Conservation (phyloP, 495 filamentous ascomycete genomes). For the Trichoderma reesei region DNA sequence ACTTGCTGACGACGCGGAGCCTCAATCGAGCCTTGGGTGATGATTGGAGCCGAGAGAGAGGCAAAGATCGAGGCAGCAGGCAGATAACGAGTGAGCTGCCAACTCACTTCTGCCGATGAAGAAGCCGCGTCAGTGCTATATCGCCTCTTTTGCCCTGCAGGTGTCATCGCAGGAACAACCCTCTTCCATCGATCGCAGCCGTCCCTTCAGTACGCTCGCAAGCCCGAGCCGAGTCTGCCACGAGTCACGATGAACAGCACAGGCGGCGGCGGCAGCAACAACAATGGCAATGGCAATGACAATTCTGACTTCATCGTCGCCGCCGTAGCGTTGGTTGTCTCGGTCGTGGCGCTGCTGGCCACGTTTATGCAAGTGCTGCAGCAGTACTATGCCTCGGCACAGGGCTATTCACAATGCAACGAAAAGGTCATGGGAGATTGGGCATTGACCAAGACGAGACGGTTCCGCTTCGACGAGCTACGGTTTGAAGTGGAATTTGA, state of each 20-base stretch:
- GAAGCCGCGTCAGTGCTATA: neutral
- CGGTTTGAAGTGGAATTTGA: slow-evolving; percentile 42
- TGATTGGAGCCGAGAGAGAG: neutral
- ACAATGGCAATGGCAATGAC: neutral
- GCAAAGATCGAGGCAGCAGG: neutral
- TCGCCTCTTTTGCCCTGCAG: neutral
- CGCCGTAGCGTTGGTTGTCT: slow-evolving; percentile 24
- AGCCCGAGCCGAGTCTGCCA: neutral
- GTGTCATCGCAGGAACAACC: neutral
- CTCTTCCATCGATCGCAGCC: neutral
- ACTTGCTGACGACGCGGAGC: neutral
- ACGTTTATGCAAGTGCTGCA: slow-evolving; percentile 33
- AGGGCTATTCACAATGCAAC: slow-evolving; percentile 31
- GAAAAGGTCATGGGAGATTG: slow-evolving; percentile 37
- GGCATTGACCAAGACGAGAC: slow-evolving; percentile 31
- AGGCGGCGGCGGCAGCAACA: neutral
- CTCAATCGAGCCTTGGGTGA: neutral
- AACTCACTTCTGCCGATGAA: neutral
- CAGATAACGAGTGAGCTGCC: neutral
- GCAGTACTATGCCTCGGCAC: slow-evolving; percentile 34
- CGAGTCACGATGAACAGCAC: neutral
- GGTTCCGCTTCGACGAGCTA: slow-evolving; percentile 30
- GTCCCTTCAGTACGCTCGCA: neutral
- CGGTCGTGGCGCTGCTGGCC: slow-evolving; percentile 29
- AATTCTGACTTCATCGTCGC: slow-evolving; percentile 12